Conservation (phyloP, 1,284 basidiomycete species). For the Ustilago hordei region DNA sequence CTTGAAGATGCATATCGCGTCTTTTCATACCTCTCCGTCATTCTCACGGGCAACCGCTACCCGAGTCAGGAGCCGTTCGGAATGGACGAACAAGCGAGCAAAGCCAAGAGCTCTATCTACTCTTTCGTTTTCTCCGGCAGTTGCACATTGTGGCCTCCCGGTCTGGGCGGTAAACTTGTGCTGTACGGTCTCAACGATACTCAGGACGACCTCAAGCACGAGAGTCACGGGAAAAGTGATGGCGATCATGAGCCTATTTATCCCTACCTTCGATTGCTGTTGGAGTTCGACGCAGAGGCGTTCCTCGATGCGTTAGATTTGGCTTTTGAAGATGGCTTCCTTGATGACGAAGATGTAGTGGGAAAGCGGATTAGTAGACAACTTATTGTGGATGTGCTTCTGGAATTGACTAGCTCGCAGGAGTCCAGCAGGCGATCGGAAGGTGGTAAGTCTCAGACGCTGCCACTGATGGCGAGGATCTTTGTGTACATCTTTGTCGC, state of each 20-base stretch:
- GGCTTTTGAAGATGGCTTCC: constrained; percentile 91
- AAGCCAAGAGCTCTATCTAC: constrained; percentile 74
- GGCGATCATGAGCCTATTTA: constrained; percentile 75
- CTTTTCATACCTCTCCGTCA: constrained; percentile 88
- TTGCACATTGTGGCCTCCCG: constrained; percentile 81
- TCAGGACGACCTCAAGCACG: constrained; percentile 72
- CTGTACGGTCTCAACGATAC: constrained; percentile 71
- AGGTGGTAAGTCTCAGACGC: constrained; percentile 6
- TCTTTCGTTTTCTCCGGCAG: constrained; percentile 84
- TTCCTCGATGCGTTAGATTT: constrained; percentile 93
- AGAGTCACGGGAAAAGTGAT: constrained; percentile 71
- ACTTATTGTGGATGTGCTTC: constrained; percentile 83
- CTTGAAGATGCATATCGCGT: constrained; percentile 85
- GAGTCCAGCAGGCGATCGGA: neutral
- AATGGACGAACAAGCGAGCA: constrained; percentile 70
- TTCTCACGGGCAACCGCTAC: constrained; percentile 86
- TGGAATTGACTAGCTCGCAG: constrained; percentile 75
- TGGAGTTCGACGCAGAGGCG: constrained; percentile 92
- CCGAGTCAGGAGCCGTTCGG: constrained; percentile 82
- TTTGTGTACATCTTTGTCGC: constrained; percentile 96
- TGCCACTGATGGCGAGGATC: constrained; percentile 70
- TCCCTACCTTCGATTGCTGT: constrained; percentile 85
- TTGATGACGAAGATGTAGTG: constrained; percentile 78
- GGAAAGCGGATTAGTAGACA: constrained; percentile 76
- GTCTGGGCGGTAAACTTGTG: constrained; percentile 78